These are phyloP conservation scores for Metschnikowia orientalis DNA, from an alignment of 805 yeast species.

Conservation along the genomic window DNA sequence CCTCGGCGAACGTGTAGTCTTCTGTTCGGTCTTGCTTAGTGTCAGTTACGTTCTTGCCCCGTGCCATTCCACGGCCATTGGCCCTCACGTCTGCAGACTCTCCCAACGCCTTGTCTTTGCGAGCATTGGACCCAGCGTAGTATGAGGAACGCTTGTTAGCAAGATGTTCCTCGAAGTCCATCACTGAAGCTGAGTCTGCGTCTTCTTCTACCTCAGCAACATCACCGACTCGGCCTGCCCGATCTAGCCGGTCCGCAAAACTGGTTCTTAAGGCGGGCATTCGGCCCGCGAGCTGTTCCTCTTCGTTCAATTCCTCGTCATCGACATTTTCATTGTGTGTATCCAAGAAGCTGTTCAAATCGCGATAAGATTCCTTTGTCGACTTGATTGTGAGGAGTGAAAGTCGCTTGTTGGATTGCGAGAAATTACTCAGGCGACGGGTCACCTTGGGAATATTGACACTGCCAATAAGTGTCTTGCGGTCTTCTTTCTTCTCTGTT, in stretches of 20 bases:
- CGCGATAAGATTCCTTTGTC: constrained; percentile 59
- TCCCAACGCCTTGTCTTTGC: constrained; percentile 10
- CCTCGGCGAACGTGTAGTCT: constrained; percentile 18
- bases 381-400: constrained; percentile 72
- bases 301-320: constrained; percentile 21
- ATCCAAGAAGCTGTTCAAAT: constrained; percentile 43
- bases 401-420: constrained; percentile 60
- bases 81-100: background rate
- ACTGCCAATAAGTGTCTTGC: constrained; percentile 52
- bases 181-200: constrained; percentile 34
- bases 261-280: constrained; percentile 33
- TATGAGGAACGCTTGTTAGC: constrained; percentile 39
- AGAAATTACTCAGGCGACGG: constrained; percentile 59
- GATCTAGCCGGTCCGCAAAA: constrained; percentile 40
- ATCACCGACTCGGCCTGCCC: constrained; percentile 26
- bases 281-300: constrained; percentile 12
- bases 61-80: background rate
- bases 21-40: constrained; percentile 15
- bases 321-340: constrained; percentile 22
- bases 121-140: constrained; percentile 30
- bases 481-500: constrained; percentile 23
- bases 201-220: constrained; percentile 28
- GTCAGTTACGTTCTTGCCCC: no score
- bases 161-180: constrained; percentile 38
- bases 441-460: constrained; percentile 69